A percentile compares a stretch with the other conserved stretches of the same genome.
These are phyloP conservation scores for Coffea canephora DNA, from an alignment of 257 asterid genomes.

Conservation along the genomic window DNA sequence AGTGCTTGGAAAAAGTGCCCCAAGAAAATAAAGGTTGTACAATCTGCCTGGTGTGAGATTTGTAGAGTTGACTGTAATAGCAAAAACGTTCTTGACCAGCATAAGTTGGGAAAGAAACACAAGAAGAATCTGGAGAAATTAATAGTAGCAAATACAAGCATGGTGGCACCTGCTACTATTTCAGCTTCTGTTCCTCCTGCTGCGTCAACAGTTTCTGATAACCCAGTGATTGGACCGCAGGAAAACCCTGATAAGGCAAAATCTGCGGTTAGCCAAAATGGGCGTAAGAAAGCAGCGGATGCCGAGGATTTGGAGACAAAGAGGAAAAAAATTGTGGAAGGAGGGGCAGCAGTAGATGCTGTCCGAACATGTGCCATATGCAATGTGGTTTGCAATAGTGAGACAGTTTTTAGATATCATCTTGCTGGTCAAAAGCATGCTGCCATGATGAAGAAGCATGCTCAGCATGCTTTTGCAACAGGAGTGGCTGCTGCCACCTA, in stretches of 20 bases:
- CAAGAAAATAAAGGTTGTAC: slow-evolving; percentile 51
- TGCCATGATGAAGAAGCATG: slow-evolving; percentile 46
- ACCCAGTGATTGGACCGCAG: slow-evolving; percentile 43
- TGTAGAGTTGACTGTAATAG: slow-evolving; percentile 63
- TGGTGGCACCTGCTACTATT: slow-evolving; percentile 15
- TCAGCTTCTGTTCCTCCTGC: slow-evolving; percentile 11
- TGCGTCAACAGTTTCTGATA: slow-evolving; percentile 7
- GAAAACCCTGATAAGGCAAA: slow-evolving; percentile 42
- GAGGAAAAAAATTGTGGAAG: slow-evolving; percentile 53
- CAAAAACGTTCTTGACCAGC: slow-evolving; percentile 54
- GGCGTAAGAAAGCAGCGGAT: slow-evolving; percentile 40
- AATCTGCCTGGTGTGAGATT: slow-evolving; percentile 35
- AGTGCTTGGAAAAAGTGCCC: slow-evolving; percentile 25
- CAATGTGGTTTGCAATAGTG: slow-evolving; percentile 80
- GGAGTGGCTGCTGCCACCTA: slow-evolving; percentile 35
- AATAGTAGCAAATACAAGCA: slow-evolving; percentile 16
- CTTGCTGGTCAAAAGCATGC: slow-evolving; percentile 72
- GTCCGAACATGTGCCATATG: slow-evolving; percentile 56
- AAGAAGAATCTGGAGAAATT: slow-evolving; percentile 51
- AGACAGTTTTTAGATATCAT: slow-evolving; percentile 50
- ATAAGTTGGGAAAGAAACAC: slow-evolving; percentile 69
- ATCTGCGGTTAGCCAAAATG: slow-evolving; percentile 26
- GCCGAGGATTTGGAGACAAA: slow-evolving; percentile 56
- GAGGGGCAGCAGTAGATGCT: slow-evolving; percentile 57
- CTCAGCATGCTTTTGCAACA: slow-evolving; percentile 22